These are phyloP conservation scores for Nothophoma quercina DNA, from an alignment of 2,329 filamentous ascomycete species.

Conservation along the genomic window DNA sequence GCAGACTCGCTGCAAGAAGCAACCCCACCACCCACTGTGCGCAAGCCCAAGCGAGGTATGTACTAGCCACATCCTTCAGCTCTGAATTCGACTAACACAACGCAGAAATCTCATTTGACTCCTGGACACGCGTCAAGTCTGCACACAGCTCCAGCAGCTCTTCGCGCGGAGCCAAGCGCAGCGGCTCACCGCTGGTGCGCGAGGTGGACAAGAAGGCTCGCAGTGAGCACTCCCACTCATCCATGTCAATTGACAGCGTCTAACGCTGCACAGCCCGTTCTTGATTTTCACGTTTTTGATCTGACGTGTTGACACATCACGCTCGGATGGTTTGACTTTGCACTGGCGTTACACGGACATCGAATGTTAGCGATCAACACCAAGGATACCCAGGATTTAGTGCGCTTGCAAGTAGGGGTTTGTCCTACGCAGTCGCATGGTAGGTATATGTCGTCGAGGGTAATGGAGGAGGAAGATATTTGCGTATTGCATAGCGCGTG, in stretches of 20 bases:
- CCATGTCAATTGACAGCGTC: constrained; percentile 37
- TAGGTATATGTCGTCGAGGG: neutral
- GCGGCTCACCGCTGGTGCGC: constrained; percentile 39
- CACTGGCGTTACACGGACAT: constrained; percentile 9
- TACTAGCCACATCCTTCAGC: neutral
- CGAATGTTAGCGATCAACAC: constrained; percentile 10
- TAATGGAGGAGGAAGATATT: neutral
- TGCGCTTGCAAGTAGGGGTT: constrained; percentile 8
- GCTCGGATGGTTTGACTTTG: constrained; percentile 2
- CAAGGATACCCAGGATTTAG: constrained; percentile 15
- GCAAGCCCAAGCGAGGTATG: constrained; percentile 68
- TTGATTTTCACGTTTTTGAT: constrained; percentile 7
- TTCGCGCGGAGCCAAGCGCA: constrained; percentile 49
- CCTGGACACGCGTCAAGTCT: constrained; percentile 72
- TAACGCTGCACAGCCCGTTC: constrained; percentile 33
- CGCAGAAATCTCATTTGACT: constrained; percentile 62
- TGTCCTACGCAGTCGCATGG: constrained; percentile 5
- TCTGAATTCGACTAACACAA: constrained; percentile 15
- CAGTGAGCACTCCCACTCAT: constrained; percentile 24
- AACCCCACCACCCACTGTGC: constrained; percentile 65
- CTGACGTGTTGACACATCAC: neutral
- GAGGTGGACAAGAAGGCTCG: constrained; percentile 37
- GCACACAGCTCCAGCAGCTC: constrained; percentile 44
- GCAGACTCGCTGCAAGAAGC: constrained; percentile 55
- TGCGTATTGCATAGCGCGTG: constrained; percentile 3